Conservation (phyloP, 345 rosid species). For the Arabidopsis arenosa region DNA sequence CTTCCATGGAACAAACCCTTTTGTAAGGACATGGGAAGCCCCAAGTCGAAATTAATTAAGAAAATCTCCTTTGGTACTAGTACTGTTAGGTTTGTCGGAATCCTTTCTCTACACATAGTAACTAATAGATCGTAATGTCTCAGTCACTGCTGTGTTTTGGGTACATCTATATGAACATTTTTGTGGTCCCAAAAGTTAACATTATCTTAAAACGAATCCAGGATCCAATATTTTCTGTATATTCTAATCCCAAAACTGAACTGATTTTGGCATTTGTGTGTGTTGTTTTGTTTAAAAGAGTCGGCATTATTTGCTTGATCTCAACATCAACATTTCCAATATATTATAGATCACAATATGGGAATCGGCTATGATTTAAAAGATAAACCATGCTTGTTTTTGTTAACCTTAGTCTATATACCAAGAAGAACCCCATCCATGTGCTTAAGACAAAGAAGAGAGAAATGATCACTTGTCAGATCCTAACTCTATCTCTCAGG, state of each 20-base stretch:
- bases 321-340: background rate
- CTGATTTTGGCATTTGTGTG: background rate
- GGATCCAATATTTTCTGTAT: background rate
- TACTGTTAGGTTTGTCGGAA: slow-evolving; percentile 27
- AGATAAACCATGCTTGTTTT: slow-evolving; percentile 7
- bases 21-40: slow-evolving; percentile 37
- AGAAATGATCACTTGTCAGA: slow-evolving; percentile 28
- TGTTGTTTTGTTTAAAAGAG: slow-evolving; percentile 1
- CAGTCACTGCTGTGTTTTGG: slow-evolving; percentile 22
- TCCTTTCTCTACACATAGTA: background rate
- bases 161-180: slow-evolving; percentile 3
- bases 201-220: background rate
- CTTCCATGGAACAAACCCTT: slow-evolving; percentile 38
- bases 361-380: background rate
- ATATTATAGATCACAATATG: background rate
- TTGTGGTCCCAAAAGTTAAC: slow-evolving; percentile 11
- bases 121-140: slow-evolving; percentile 16
- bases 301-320: slow-evolving; percentile 17
- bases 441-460: slow-evolving; percentile 28
- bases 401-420: background rate
- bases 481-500: slow-evolving; percentile 11
- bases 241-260: background rate
- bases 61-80: slow-evolving; percentile 21
- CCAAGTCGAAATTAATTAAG: slow-evolving; percentile 28
- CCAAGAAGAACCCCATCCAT: slow-evolving; percentile 13